A percentile compares a stretch with the other conserved stretches of the same genome.
phyloP scores from a whole-genome alignment of 495 filamentous ascomycete species.

The Aspergillus ellipticus region DNA sequence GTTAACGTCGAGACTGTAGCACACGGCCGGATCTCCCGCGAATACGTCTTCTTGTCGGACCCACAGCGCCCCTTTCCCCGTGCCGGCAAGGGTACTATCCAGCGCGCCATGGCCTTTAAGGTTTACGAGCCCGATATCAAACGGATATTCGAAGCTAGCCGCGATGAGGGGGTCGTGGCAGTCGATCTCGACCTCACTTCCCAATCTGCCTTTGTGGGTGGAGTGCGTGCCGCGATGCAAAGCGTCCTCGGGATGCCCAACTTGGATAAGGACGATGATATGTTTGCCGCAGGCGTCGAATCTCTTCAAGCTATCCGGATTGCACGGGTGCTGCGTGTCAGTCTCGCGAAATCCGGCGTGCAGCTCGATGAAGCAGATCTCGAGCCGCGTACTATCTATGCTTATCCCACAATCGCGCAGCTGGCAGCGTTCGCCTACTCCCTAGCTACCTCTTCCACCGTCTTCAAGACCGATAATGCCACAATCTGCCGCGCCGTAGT shows the following conservation, averaged over 20 bases:
- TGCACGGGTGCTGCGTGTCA: conserved; percentile 11
- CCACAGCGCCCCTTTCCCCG: conserved; percentile 3
- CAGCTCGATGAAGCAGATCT: not conserved
- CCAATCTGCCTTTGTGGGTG: not conserved
- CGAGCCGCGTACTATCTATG: conserved; percentile 8
- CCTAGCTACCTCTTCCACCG: not conserved
- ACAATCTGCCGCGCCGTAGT: not conserved
- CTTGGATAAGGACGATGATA: conserved; percentile 3
- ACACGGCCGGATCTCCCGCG: conserved; percentile 20
- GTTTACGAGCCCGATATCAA: conserved; percentile 12
- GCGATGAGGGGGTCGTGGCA: not conserved
- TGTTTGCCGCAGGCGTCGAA: conserved; percentile 12
- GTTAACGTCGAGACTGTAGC: conserved; percentile 10
- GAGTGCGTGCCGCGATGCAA: conserved; percentile 26
- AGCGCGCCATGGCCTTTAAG: conserved; percentile 21
- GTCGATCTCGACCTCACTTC: conserved; percentile 4
- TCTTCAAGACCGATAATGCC: not conserved
- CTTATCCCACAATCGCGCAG: conserved; percentile 5
- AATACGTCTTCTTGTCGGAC: conserved; percentile 16
- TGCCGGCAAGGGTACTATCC: conserved; percentile 47
- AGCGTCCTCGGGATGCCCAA: conserved; percentile 17
- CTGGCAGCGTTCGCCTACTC: not conserved
- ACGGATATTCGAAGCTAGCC: conserved; percentile 2
- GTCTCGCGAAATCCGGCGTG: not conserved
- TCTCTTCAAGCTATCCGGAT: conserved; percentile 17